Base-by-base conservation (phyloP, 2,329 filamentous ascomycete genomes). In the Bipolaris zeicola region DNA sequence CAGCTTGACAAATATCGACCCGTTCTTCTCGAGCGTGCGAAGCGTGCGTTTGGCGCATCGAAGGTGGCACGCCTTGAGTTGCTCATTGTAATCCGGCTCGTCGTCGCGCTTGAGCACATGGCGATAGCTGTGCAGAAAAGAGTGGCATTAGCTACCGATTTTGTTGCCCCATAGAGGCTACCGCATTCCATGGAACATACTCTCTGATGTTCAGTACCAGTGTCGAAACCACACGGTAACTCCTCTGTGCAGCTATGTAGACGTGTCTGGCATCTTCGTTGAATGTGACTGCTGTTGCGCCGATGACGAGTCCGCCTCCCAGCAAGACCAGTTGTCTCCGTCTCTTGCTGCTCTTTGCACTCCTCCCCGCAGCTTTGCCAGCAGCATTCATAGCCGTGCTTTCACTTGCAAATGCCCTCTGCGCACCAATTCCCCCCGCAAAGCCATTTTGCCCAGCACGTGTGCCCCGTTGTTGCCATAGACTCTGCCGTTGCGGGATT, bases 1-100 rank as follows among this genome's bases (percentile, higher is more conserved):
- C 37, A 99, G 81, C 78, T 99, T 99, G 75, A 99, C 98, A 69
- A 98, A 99, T 62, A 99, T 96, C 26, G 94, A 96, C 24, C 96
- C 95, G 76, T 97, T 98, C 81, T 91, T 92, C 82, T 99, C 95
- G 63, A 98, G 80, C 1, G 96, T 93, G 55, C 83, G 85, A 39
- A 98, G 80, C 1, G 95, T 97, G 60, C 95, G 87, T 68, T 92
- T 85, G 28, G 95, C 95, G 78, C 95, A 99, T 76, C 95, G 86
- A 74, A 96, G 89, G 77, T 99, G 95, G 72, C 95, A 98, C 61
- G 88, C 87, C 65, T 87, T 89, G 50, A 99, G 80, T 36, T 89
- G 76, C n/a, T 77, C 81, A n/a, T 85, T 80, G 71, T 87, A 86
- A 73, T 91, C 85, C 50, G 85, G 83, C 37, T 84, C 81, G 58